A percentile compares a stretch with the other conserved stretches of the same genome.
These are phyloP conservation scores for Ogataea zsoltii DNA, from an alignment of 805 yeast species.

Conservation along the genomic window DNA sequence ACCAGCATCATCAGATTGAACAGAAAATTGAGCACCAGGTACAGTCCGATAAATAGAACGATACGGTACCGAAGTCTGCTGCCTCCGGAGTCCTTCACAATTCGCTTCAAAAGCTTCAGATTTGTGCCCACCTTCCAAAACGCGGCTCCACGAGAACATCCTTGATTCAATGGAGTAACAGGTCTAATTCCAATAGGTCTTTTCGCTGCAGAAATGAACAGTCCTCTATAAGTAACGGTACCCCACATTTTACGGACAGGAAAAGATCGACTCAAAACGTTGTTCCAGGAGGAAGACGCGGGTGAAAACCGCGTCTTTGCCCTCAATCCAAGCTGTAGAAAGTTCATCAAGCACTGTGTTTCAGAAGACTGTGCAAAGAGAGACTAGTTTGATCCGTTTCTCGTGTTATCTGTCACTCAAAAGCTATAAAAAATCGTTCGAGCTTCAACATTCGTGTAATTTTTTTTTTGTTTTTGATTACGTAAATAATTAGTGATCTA, in stretches of 20 bases:
- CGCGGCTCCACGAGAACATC: conserved; percentile 27
- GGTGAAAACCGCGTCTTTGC: not conserved
- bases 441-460: no score
- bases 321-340: conserved; percentile 1
- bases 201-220: not conserved
- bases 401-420: no score
- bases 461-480: no score
- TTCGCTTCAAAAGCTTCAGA: conserved; percentile 23
- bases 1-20: conserved; percentile 37
- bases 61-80: conserved; percentile 46
- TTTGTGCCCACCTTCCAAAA: conserved; percentile 36
- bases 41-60: conserved; percentile 42
- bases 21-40: conserved; percentile 39
- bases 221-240: no score
- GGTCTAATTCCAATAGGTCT: not conserved
- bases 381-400: no score
- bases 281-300: not conserved
- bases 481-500: not conserved
- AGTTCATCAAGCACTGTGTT: not conserved
- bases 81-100: conserved; percentile 37
- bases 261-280: not conserved
- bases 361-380: no score
- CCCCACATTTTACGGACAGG: no score
- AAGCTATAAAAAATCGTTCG: no score
- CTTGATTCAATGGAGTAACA: no score